phyloP scores from a whole-genome alignment of 768 basidiomycete species.

The Aureoboletus auriporus region DNA sequence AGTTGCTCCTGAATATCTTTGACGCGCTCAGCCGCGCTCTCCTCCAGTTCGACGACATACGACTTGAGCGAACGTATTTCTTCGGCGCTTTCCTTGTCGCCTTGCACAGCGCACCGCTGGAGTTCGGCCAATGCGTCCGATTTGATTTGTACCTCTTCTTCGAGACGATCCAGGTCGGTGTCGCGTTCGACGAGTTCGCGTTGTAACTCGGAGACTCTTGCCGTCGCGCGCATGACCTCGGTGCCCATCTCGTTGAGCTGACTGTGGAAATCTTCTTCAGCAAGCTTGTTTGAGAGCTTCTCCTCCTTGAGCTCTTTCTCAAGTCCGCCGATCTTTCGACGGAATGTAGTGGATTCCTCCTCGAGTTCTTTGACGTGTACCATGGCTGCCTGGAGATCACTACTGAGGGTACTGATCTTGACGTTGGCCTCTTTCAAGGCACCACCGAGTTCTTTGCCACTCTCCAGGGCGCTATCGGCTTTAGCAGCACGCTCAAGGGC shows the following conservation, averaged over 20 bases:
- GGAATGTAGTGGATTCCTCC: conserved; percentile 51
- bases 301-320: conserved; percentile 58
- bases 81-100: conserved; percentile 23
- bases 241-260: conserved; percentile 29
- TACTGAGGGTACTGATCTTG: conserved; percentile 48
- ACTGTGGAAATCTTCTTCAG: conserved; percentile 36
- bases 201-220: conserved; percentile 41
- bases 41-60: conserved; percentile 58
- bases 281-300: conserved; percentile 37
- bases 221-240: conserved; percentile 29
- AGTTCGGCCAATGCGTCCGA: conserved; percentile 21
- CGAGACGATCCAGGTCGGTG: conserved; percentile 22
- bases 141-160: conserved; percentile 43
- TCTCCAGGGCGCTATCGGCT: conserved; percentile 61
- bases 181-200: conserved; percentile 43
- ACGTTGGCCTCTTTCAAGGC: conserved; percentile 66
- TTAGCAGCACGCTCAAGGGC: conserved; percentile 39
- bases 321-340: conserved; percentile 49
- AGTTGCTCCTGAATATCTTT: conserved; percentile 57
- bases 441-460: conserved; percentile 63
- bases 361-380: conserved; percentile 58
- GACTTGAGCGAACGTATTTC: conserved; percentile 41
- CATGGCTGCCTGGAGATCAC: conserved; percentile 51
- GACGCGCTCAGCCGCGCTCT: conserved; percentile 47
- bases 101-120: conserved; percentile 21